Evolutionary conservation across 305 asterid genomes (phyloP).

Genomic region (Fraxinus greggii): DNA sequence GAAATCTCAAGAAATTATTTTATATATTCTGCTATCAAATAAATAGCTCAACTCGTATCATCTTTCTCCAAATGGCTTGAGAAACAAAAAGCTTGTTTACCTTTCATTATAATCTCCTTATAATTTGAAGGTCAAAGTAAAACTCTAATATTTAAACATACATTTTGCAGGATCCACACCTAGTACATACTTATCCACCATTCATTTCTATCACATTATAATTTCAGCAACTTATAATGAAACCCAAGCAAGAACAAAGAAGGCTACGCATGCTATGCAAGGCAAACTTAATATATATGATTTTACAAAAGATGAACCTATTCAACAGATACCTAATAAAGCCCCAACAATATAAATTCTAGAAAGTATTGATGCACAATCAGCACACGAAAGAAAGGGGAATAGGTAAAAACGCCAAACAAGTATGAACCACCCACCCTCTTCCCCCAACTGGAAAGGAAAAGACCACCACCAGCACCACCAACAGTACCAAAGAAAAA

Average conservation of each 20-base stretch:
- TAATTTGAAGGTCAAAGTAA: background rate
- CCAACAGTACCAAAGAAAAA: background rate
- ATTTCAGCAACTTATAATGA: background rate
- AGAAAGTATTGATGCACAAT: background rate
- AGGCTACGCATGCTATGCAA: background rate
- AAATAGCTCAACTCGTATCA: background rate
- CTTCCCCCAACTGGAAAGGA: background rate
- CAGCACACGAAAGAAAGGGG: background rate
- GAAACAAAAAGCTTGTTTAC: background rate
- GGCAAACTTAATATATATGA: background rate
- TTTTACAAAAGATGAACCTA: background rate
- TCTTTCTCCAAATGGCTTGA: background rate
- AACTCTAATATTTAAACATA: background rate
- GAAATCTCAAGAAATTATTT: background rate
- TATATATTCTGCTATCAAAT: background rate
- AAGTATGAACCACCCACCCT: background rate
- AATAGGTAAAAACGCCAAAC: conserved; percentile 10
- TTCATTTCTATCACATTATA: too few species aligned
- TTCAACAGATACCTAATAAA: background rate
- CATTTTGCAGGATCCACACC: background rate
- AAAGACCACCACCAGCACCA: conserved; percentile 5
- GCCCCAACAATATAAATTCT: background rate
- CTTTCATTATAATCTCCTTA: background rate
- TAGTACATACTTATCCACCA: background rate
- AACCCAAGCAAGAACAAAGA: background rate